phyloP scores from a whole-genome alignment of 305 asterid genomes.

The Fraxinus nigra region DNA sequence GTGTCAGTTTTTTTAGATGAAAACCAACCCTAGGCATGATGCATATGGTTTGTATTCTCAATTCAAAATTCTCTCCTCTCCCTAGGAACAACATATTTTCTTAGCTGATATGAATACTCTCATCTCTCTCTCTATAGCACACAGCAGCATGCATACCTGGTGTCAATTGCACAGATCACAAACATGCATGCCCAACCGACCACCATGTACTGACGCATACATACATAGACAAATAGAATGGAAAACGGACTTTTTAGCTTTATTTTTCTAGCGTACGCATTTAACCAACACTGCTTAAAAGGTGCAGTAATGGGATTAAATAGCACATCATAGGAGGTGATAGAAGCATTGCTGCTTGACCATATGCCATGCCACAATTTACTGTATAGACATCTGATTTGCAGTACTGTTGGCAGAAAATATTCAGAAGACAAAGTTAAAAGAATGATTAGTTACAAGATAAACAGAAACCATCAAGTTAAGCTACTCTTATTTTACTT shows the following conservation, averaged over 20 bases:
- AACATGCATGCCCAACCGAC: not conserved
- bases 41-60: not conserved
- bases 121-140: not conserved
- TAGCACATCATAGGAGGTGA: not conserved
- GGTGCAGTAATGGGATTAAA: not conserved
- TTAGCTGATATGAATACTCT: not conserved
- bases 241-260: not conserved
- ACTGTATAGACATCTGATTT: constrained; percentile 80
- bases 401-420: constrained; percentile 48
- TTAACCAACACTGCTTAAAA: not conserved
- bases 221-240: not conserved
- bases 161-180: not conserved
- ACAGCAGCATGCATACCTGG: not conserved
- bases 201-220: not conserved
- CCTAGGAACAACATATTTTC: too few relatives aligned
- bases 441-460: constrained; percentile 1
- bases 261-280: not conserved
- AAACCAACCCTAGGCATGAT: not conserved
- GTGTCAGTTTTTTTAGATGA: not conserved
- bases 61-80: too few relatives aligned
- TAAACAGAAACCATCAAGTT: not conserved
- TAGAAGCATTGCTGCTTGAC: constrained; percentile 98
- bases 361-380: constrained; percentile 79
- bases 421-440: not conserved
- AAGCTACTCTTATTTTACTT: not conserved